phyloP scores from a whole-genome alignment of 768 basidiomycete genomes.

The Rhizopogon salebrosus region DNA sequence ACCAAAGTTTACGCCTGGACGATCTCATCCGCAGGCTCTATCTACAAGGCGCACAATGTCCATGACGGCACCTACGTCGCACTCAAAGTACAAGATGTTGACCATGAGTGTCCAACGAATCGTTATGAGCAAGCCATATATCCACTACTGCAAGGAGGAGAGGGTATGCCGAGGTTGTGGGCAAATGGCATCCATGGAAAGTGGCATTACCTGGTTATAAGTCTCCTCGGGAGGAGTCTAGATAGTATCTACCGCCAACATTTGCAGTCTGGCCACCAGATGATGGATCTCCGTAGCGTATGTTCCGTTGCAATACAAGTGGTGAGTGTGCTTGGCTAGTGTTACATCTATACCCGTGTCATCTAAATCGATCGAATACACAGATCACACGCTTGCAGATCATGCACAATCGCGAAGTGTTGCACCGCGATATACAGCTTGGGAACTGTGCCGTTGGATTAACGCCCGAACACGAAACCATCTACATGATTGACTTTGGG shows the following conservation, averaged over 20 bases:
- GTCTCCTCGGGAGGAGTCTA: slow-evolving; percentile 65
- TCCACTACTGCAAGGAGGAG: slow-evolving; percentile 63
- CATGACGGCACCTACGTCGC: slow-evolving; percentile 58
- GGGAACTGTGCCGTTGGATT: slow-evolving; percentile 71
- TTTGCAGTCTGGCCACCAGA: slow-evolving; percentile 35
- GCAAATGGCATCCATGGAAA: slow-evolving; percentile 50
- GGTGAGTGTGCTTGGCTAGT: slow-evolving; percentile 35
- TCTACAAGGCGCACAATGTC: slow-evolving; percentile 57
- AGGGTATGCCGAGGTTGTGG: slow-evolving; percentile 72
- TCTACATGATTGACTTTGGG: slow-evolving; percentile 86
- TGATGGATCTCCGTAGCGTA: slow-evolving; percentile 66
- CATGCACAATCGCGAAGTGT: slow-evolving; percentile 69
- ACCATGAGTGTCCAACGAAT: slow-evolving; percentile 77
- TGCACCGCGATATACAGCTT: slow-evolving; percentile 77
- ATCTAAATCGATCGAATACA: slow-evolving; percentile 6
- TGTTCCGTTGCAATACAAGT: slow-evolving; percentile 75
- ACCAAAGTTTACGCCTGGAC: slow-evolving; percentile 1
- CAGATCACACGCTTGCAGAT: slow-evolving; percentile 70
- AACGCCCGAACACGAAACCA: slow-evolving; percentile 47
- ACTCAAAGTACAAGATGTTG: slow-evolving; percentile 63
- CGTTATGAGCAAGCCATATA: slow-evolving; percentile 65
- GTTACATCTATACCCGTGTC: neutral
- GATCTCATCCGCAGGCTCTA: slow-evolving; percentile 49
- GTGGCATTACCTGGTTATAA: slow-evolving; percentile 75
- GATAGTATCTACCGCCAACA: slow-evolving; percentile 55